phyloP scores from a whole-genome alignment of 2,329 filamentous ascomycete genomes.

The Pseudocercospora cruenta region DNA sequence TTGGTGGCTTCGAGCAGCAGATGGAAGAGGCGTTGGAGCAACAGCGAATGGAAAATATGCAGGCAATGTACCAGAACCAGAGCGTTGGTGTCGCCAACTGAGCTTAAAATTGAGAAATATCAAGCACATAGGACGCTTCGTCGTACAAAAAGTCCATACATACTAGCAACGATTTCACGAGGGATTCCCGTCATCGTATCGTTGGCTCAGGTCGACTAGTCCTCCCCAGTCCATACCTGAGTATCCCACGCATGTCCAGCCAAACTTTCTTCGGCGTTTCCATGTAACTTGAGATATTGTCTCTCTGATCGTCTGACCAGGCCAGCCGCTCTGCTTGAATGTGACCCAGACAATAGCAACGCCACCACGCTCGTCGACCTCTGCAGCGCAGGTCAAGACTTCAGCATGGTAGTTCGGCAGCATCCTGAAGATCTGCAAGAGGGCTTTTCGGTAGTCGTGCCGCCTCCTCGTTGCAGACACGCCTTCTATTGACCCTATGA shows the following conservation, averaged over 20 bases:
- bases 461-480: background rate
- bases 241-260: background rate
- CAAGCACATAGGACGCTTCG: background rate
- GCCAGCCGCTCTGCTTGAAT: background rate
- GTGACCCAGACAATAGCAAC: background rate
- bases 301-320: background rate
- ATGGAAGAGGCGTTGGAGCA: slow-evolving; percentile 33
- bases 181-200: no score
- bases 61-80: slow-evolving; percentile 35
- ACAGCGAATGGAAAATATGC: slow-evolving; percentile 36
- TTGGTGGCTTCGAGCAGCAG: slow-evolving; percentile 23
- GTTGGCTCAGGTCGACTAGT: background rate
- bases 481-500: background rate
- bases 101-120: background rate
- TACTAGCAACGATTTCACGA: no score
- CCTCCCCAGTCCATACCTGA: background rate
- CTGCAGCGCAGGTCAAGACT: background rate
- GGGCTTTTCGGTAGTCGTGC: background rate
- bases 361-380: background rate
- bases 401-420: background rate
- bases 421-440: background rate
- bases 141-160: no score
- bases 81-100: slow-evolving; percentile 30
- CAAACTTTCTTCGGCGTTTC: background rate
- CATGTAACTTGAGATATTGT: background rate